Evolutionary conservation across 208 protist genomes (phyloP).

Genomic region (Acanthamoeba culbertsoni): DNA sequence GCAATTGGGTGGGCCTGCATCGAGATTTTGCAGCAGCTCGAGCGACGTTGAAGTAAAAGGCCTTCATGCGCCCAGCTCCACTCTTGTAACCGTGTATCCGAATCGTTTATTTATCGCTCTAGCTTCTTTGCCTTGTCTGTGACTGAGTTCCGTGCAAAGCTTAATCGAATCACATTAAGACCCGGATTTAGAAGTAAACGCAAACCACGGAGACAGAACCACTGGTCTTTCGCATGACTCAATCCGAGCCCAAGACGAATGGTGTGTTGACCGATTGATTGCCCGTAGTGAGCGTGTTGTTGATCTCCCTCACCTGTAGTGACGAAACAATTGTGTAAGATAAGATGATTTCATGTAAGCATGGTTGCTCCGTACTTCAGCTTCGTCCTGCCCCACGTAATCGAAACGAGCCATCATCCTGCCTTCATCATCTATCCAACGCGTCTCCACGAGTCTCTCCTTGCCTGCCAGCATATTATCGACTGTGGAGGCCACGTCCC

Average conservation of each 20-base stretch:
- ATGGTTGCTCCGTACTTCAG: neutral
- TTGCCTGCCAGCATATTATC: conserved; percentile 16
- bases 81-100: too few species aligned
- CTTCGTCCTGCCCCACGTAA: neutral
- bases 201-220: too few species aligned
- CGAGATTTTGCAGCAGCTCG: neutral
- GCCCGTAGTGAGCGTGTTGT: neutral
- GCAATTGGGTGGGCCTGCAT: conserved; percentile 3
- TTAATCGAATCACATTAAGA: too few species aligned
- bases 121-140: too few species aligned
- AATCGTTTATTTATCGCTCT: too few species aligned
- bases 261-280: too few species aligned
- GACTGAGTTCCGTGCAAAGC: too few species aligned
- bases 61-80: too few species aligned
- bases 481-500: neutral
- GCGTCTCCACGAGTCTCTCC: neutral
- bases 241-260: too few species aligned
- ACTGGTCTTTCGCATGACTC: too few species aligned
- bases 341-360: neutral
- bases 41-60: too few species aligned
- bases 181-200: too few species aligned
- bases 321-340: neutral
- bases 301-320: neutral
- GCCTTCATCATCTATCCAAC: conserved; percentile 3
- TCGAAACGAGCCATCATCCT: neutral